Percentiles rank a stretch among this genome's conserved stretches.
phyloP scores from a whole-genome alignment of 805 yeast species.

The Kodamaea nitidulidarum region DNA sequence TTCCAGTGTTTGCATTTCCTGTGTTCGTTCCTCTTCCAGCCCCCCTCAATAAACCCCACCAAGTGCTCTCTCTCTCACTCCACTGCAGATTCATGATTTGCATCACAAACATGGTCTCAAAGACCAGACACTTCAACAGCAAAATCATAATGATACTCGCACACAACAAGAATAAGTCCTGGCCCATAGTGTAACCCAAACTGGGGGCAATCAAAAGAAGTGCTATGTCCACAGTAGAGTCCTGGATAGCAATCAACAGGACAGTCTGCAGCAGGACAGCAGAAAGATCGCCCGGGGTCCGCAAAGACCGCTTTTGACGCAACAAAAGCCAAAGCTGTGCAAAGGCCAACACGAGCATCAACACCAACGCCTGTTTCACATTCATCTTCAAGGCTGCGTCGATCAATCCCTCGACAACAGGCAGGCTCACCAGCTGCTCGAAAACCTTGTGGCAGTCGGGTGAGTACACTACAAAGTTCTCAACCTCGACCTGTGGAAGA shows the following conservation, averaged over 20 bases:
- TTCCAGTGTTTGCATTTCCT: slow-evolving; percentile 9
- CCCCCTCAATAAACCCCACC: slow-evolving; percentile 66
- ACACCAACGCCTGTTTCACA: slow-evolving; percentile 43
- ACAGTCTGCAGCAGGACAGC: slow-evolving; percentile 54
- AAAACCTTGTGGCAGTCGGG: slow-evolving; percentile 82
- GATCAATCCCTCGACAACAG: slow-evolving; percentile 50
- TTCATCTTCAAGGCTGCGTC: slow-evolving; percentile 41
- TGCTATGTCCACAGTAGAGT: slow-evolving; percentile 63
- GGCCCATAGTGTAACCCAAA: slow-evolving; percentile 1
- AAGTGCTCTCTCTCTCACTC: slow-evolving; percentile 63
- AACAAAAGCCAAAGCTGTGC: slow-evolving; percentile 55
- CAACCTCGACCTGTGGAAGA: slow-evolving; percentile 54
- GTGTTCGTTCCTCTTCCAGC: slow-evolving; percentile 29
- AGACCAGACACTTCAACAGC: slow-evolving; percentile 64
- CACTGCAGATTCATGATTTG: slow-evolving; percentile 65
- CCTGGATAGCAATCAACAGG: slow-evolving; percentile 65
- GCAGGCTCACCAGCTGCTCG: slow-evolving; percentile 7
- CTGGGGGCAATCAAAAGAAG: slow-evolving; percentile 31
- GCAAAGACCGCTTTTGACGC: slow-evolving; percentile 65
- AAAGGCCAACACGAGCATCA: slow-evolving; percentile 41
- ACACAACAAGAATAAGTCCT: slow-evolving; percentile 53
- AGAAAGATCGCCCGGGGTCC: slow-evolving; percentile 77
- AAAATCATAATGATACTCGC: slow-evolving; percentile 67
- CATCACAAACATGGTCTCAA: slow-evolving; percentile 71
- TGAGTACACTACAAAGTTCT: slow-evolving; percentile 64